Percentiles rank a stretch among this genome's conserved stretches.
Conservation (phyloP, 441 rosid genomes). For the Sinapis alba region DNA sequence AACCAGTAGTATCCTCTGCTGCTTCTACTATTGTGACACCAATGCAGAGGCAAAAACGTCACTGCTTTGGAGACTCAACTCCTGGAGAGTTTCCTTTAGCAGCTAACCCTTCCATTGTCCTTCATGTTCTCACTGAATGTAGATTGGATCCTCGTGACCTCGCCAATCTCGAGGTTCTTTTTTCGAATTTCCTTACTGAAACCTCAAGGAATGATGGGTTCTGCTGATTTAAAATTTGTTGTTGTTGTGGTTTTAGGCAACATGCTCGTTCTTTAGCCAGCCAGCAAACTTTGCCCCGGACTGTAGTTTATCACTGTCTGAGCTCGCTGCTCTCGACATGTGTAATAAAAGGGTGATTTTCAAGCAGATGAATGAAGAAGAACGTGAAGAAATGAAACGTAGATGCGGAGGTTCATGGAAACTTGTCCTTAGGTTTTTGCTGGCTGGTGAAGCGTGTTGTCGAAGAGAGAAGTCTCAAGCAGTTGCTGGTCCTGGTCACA, state of each 20-base stretch:
- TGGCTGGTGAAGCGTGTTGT: slow-evolving; percentile 90
- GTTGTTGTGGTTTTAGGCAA: slow-evolving; percentile 67
- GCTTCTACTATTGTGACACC: slow-evolving; percentile 51
- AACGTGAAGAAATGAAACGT: slow-evolving; percentile 67
- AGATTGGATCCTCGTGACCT: slow-evolving; percentile 93
- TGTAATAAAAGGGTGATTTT: slow-evolving; percentile 82
- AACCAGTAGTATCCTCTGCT: slow-evolving; percentile 62
- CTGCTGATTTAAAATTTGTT: slow-evolving; percentile 51
- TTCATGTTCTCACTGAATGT: slow-evolving; percentile 90
- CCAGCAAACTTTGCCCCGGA: slow-evolving; percentile 92
- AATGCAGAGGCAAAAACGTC: slow-evolving; percentile 75
- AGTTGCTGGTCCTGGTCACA: slow-evolving; percentile 92
- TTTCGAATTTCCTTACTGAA: slow-evolving; percentile 20
- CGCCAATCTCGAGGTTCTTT: slow-evolving; percentile 85
- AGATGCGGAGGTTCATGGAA: slow-evolving; percentile 98
- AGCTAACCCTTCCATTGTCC: slow-evolving; percentile 88
- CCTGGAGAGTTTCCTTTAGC: slow-evolving; percentile 99
- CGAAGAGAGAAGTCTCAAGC: slow-evolving; percentile 96
- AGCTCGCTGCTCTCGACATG: slow-evolving; percentile 97
- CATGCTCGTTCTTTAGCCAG: slow-evolving; percentile 95
- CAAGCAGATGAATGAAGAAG: slow-evolving; percentile 76
- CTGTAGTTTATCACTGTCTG: slow-evolving; percentile 67
- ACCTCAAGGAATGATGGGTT: slow-evolving; percentile 50
- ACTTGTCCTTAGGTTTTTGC: slow-evolving; percentile 78
- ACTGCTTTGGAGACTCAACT: slow-evolving; percentile 75